Evolutionary conservation across 805 yeast genomes (phyloP).

Genomic region (Priceomyces medius): DNA sequence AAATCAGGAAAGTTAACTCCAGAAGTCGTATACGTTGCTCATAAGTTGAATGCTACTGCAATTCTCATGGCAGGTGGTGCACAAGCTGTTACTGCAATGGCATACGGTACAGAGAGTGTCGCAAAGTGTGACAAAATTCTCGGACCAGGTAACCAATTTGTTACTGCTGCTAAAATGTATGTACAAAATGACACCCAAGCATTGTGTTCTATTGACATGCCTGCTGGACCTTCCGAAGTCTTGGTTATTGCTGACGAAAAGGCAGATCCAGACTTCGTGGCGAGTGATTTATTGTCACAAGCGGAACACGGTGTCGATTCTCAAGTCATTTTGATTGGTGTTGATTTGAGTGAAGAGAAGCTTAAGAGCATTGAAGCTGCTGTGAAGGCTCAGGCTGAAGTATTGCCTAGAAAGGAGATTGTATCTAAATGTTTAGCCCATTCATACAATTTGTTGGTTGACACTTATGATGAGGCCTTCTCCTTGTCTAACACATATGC

Average conservation of each 20-base stretch:
- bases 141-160: slow-evolving; percentile 99
- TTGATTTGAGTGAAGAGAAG: slow-evolving; percentile 60
- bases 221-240: slow-evolving; percentile 99
- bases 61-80: slow-evolving; percentile 99
- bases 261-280: slow-evolving; percentile 94
- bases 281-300: slow-evolving; percentile 93
- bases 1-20: slow-evolving; percentile 91
- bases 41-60: slow-evolving; percentile 86
- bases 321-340: slow-evolving; percentile 90
- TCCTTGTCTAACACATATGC: slow-evolving; percentile 88
- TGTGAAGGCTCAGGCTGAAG: slow-evolving; percentile 77
- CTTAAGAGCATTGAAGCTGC: slow-evolving; percentile 75
- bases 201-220: slow-evolving; percentile 96
- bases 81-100: slow-evolving; percentile 98
- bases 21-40: slow-evolving; percentile 96
- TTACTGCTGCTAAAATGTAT: slow-evolving; percentile 98
- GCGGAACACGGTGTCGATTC: slow-evolving; percentile 99
- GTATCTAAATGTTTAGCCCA: slow-evolving; percentile 90
- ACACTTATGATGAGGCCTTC: slow-evolving; percentile 75
- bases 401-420: slow-evolving; percentile 88
- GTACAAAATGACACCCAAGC: slow-evolving; percentile 96
- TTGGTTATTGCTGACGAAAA: slow-evolving; percentile 86
- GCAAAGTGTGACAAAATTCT: slow-evolving; percentile 94
- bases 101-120: slow-evolving; percentile 91
- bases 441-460: slow-evolving; percentile 75